Evolutionary conservation across 169 alveolate genomes (phyloP), one percentile per base, ranked within the genome.

Genomic region (Babesia divergens): DNA sequence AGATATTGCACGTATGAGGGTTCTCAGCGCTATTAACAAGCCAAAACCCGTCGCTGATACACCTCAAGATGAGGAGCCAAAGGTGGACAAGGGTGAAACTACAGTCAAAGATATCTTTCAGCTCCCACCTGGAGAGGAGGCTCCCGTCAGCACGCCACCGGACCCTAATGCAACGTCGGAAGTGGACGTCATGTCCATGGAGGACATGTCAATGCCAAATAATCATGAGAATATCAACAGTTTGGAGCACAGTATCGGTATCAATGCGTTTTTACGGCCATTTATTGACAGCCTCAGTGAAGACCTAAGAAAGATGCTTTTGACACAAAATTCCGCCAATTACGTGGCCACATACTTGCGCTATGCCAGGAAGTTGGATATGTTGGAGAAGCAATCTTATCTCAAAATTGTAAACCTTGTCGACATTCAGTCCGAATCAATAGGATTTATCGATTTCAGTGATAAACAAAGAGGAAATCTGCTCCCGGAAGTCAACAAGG

Each of bases 211-310:
- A n/a, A n/a, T n/a, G n/a, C n/a, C 38, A 11, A 47, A 37, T 8
- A 66, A 44, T 31, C 70, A 22, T 0, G 76, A 65, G 6, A 77
- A 77, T 38, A 20, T 54, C 26, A 64, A 59, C 16, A 65, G 20
- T 2, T 65, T 77, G 31, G 86, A 77, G 22, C 44, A 56, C 2
- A 18, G 66, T n/a, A 42, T 77, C 29, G 82, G 86, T 6, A 24
- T 24, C 31, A 66, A 67, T 1, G 56, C 47, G 38, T 77, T 77
- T 55, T 11, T 42, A 20, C 29, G 49, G 18, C 82, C 86, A 1
- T 77, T 77, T 34, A 65, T 67, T 26, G 59, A 60, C 16, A 67
- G 68, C 65, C 38, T 77, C 9, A 67, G 49, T 18, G 66, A 46
- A 18, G 74, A 67, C 5, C 49, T 77, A 32, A 35, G 64, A 24